Conservation (phyloP, 345 rosid species). For the Eucalyptus melliodora region DNA sequence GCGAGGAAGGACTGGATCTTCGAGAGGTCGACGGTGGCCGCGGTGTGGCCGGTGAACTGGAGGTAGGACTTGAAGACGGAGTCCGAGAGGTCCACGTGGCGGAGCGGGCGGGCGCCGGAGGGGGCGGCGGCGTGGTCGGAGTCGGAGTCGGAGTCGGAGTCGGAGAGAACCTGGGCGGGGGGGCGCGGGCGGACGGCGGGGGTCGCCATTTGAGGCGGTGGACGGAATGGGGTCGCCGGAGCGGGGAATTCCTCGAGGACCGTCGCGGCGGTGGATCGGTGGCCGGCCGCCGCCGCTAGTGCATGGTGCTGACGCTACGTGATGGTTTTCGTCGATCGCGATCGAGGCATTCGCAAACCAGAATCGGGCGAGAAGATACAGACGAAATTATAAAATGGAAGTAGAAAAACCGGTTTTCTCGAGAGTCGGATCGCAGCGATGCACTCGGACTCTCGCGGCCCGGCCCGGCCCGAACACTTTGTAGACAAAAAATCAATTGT, state of each 20-base stretch:
- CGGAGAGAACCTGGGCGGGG: background rate
- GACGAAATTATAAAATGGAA: background rate
- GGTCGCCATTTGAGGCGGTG: conserved; percentile 22
- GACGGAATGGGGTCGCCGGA: background rate
- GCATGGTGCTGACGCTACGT: background rate
- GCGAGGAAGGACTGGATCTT: conserved; percentile 81
- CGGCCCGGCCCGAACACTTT: background rate
- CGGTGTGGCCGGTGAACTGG: conserved; percentile 32
- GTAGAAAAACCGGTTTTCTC: background rate
- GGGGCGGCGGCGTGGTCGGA: conserved; percentile 44
- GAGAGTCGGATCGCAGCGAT: background rate
- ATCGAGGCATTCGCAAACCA: background rate
- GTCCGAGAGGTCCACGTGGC: conserved; percentile 46
- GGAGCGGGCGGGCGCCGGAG: background rate
- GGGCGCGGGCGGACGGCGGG: conserved; percentile 7
- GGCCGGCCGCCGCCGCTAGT: background rate
- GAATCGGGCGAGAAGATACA: background rate
- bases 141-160: conserved; percentile 38
- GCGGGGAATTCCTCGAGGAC: background rate
- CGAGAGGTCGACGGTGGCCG: conserved; percentile 46
- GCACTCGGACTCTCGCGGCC: background rate
- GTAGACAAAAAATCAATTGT: background rate
- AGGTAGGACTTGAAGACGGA: conserved; percentile 79
- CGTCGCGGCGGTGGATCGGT: background rate
- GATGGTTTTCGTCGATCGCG: background rate